Evolutionary conservation across 495 filamentous ascomycete genomes (phyloP).

Genomic region (Letharia columbiana): DNA sequence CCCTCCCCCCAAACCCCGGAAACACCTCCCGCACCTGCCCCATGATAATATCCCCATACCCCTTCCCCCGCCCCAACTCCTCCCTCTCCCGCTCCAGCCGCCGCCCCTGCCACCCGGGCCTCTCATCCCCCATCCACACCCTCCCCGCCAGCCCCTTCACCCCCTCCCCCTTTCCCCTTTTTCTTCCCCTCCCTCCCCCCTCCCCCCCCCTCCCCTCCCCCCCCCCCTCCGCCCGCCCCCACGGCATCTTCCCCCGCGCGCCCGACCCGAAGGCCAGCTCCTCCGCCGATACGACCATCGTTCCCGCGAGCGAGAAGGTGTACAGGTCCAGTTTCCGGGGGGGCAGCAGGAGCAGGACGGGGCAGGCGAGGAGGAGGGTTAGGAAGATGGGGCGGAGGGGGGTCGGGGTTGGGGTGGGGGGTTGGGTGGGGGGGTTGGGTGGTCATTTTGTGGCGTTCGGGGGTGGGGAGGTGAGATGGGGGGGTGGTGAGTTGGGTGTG

Average conservation of each 20-base stretch:
- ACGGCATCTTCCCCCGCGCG: too few relatives aligned
- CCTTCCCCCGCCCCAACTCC: conserved; percentile 66
- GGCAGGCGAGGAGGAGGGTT: conserved; percentile 56
- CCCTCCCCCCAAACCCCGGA: conserved; percentile 45
- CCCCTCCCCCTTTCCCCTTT: conserved; percentile 28
- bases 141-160: conserved; percentile 40
- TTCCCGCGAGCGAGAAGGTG: conserved; percentile 50
- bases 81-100: conserved; percentile 61
- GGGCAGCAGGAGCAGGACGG: conserved; percentile 64
- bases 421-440: conserved; percentile 27
- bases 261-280: conserved; percentile 40
- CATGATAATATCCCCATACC: conserved; percentile 72
- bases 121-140: conserved; percentile 59
- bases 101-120: conserved; percentile 62
- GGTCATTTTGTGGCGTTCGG: conserved; percentile 3
- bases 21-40: conserved; percentile 75
- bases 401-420: conserved; percentile 20
- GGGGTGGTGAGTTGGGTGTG: neutral
- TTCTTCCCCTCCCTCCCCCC: conserved; percentile 27
- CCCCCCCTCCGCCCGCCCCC: conserved; percentile 40
- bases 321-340: conserved; percentile 64
- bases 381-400: conserved; percentile 42
- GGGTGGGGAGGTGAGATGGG: conserved; percentile 1
- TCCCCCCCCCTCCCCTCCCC: conserved; percentile 23
- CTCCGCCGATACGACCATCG: conserved; percentile 56